Base-by-base conservation (phyloP, 768 basidiomycete species). In the Lactarius vividus region DNA sequence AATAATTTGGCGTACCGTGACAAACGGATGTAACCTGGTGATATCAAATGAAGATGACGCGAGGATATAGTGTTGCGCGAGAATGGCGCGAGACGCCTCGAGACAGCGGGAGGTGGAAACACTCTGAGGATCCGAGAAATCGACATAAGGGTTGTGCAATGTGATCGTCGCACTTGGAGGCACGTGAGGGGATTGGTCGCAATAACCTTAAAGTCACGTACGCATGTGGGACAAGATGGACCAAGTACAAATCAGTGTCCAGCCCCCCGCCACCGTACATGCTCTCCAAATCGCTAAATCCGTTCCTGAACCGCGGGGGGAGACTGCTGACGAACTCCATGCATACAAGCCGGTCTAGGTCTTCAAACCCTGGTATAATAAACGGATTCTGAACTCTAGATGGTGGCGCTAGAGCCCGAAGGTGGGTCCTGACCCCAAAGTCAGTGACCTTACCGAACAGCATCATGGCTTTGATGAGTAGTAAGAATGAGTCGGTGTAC, bases 171-270 rank as follows among this genome's bases (percentile, higher is more conserved):
- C 92, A n/a, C 92, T 94, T 73, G 23, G 58, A 63, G 16, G 56
- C 18, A 33, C 16, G 55, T 64, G 59, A 63, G 59, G 31, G 29
- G 26, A 64, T 63, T 57, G 49, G 35, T 70, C 63, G 71, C 64
- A 56, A 66, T 72, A 59, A 59, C 49, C 65, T 4, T 42, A 65
- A 67, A 62, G 63, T 40, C 15, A 83, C 88, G 75, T 76, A 92
- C 91, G 92, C 92, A 73, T 94, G 88, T 23, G 92, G 92, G 66
- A 92, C 83, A 52, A 93, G 82, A 72, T 93, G 91, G 46, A 91
- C 91, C 88, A 94, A 85, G 73, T 91, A 94, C 63, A 94, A 77
- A 74, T 94, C 92, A 2, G 89, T 92, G 73, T 94, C 91, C 46
- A 94, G 77, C 10, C 79, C 80, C 39, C 81, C 82, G 53, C 75